Conservation (phyloP, 305 asterid species). For the Coffea humblotiana region DNA sequence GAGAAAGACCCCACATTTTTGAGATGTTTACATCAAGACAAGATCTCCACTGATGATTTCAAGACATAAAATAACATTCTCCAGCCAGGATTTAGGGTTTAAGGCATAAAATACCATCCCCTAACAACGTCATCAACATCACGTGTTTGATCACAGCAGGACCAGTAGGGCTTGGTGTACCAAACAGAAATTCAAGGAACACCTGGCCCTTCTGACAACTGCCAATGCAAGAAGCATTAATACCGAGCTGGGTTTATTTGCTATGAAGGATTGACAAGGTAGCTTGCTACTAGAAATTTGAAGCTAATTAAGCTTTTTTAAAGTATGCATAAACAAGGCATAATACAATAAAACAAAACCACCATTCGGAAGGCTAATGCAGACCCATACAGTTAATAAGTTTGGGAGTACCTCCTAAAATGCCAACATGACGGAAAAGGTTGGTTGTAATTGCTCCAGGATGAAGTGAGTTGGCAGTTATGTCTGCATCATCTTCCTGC, state of each 20-base stretch:
- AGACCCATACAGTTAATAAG: slow-evolving; percentile 28
- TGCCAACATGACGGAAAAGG: slow-evolving; percentile 55
- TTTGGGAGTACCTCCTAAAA: slow-evolving; percentile 34
- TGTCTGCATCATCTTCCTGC: slow-evolving; percentile 72
- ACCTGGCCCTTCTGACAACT: background rate
- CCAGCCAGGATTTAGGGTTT: background rate
- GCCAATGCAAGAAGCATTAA: background rate
- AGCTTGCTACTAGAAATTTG: background rate
- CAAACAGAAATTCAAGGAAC: slow-evolving; percentile 1
- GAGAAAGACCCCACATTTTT: too few species aligned
- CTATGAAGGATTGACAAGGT: background rate
- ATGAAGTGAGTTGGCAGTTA: slow-evolving; percentile 84
- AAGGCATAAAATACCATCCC: background rate
- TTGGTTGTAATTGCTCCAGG: slow-evolving; percentile 75
- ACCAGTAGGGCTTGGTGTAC: background rate
- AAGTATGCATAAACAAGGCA: background rate
- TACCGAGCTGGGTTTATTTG: background rate
- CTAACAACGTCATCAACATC: background rate
- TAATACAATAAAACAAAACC: background rate
- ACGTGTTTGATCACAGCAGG: background rate
- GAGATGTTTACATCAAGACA: too few species aligned
- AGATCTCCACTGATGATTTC: background rate
- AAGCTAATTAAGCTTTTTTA: background rate
- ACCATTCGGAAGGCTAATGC: background rate
- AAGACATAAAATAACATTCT: background rate